Conservation (phyloP, 441 rosid species). For the Isatis lusitanica region DNA sequence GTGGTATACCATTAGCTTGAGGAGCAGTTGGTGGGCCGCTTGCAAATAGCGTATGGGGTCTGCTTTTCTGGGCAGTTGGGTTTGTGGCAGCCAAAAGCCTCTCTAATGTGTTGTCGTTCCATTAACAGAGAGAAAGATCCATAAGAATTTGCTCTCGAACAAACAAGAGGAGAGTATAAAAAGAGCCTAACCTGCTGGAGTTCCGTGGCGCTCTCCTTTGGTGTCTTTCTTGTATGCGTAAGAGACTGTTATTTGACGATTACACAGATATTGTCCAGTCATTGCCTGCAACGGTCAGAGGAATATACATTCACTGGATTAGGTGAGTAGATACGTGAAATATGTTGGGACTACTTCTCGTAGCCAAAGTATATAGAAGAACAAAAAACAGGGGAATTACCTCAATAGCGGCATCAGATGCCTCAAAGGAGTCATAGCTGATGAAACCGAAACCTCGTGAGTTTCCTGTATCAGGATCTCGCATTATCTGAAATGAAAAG, state of each 20-base stretch:
- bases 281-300: conserved; percentile 59
- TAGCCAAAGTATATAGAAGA: not conserved
- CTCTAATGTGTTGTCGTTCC: conserved; percentile 44
- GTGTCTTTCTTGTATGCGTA: conserved; percentile 98
- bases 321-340: not conserved
- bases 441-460: conserved; percentile 97
- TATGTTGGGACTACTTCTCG: not conserved
- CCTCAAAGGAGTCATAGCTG: conserved; percentile 94
- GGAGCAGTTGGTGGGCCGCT: conserved; percentile 81
- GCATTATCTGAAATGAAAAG: conserved; percentile 67
- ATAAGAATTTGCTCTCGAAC: not conserved
- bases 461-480: conserved; percentile 96
- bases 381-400: no score
- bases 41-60: conserved; percentile 93
- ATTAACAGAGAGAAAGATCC: not conserved
- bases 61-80: conserved; percentile 77
- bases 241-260: conserved; percentile 93
- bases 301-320: not conserved
- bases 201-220: conserved; percentile 96
- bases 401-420: conserved; percentile 97
- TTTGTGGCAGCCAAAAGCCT: conserved; percentile 96
- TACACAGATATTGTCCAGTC: conserved; percentile 95
- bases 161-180: not conserved
- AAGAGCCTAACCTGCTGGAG: conserved; percentile 82
- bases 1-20: conserved; percentile 68